A percentile compares a stretch with the other conserved stretches of the same genome.
phyloP scores from a whole-genome alignment of 192 early-diverging fungal species.

The Allomyces macrogynus region DNA sequence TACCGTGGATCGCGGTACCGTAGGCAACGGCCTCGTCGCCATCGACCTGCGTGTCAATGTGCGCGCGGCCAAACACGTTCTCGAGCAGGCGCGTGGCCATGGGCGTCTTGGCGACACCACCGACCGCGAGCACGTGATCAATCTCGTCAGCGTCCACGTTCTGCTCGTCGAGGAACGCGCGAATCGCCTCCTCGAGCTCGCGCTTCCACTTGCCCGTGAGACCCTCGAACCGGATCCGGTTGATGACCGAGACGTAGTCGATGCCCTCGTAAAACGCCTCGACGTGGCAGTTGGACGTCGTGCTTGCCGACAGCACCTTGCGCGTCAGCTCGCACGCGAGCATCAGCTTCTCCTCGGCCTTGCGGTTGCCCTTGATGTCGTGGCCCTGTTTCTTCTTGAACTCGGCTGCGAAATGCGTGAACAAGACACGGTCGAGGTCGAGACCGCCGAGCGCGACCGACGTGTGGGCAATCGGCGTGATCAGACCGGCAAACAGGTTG shows the following conservation, averaged over 20 bases:
- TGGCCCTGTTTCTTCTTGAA: conserved; percentile 65
- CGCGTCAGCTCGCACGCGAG: conserved; percentile 80
- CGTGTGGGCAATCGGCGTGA: conserved; percentile 57
- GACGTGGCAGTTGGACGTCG: conserved; percentile 72
- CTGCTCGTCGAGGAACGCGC: conserved; percentile 39
- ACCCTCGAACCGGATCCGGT: conserved; percentile 78
- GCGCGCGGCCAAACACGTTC: conserved; percentile 43
- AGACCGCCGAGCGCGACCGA: conserved; percentile 56
- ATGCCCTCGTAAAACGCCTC: conserved; percentile 80
- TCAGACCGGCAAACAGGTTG: conserved; percentile 58
- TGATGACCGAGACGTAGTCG: conserved; percentile 67
- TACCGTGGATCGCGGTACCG: conserved; percentile 80
- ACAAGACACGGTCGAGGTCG: conserved; percentile 66
- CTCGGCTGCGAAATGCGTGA: conserved; percentile 57
- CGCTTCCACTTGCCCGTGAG: conserved; percentile 54
- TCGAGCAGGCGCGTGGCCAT: conserved; percentile 58
- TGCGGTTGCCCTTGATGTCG: conserved; percentile 53
- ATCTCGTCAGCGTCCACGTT: conserved; percentile 48
- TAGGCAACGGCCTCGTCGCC: conserved; percentile 80
- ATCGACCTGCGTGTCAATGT: conserved; percentile 59
- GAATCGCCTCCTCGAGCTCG: conserved; percentile 43
- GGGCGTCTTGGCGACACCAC: conserved; percentile 73
- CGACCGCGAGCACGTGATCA: conserved; percentile 77
- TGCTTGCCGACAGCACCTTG: conserved; percentile 58
- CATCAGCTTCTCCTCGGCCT: conserved; percentile 60